phyloP scores from a whole-genome alignment of 2,329 filamentous ascomycete species.

The Aspergillus sergii region DNA sequence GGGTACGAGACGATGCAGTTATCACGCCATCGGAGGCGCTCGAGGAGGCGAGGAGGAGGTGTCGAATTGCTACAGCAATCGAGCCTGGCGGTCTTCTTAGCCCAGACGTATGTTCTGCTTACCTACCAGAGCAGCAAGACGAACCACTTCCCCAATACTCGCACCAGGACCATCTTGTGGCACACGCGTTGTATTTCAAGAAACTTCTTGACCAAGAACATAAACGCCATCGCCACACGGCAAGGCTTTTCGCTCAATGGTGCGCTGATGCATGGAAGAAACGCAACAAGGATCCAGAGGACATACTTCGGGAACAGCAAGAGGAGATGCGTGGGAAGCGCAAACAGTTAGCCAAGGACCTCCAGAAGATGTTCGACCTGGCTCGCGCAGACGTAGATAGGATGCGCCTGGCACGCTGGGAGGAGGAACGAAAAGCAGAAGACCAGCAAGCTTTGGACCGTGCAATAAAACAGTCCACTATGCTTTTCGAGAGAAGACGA shows the following conservation, averaged over 20 bases:
- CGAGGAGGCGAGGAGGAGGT: constrained; percentile 70
- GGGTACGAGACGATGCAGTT: constrained; percentile 46
- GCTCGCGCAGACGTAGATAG: constrained; percentile 62
- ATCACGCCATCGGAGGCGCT: constrained; percentile 62
- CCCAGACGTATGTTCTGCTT: constrained; percentile 68
- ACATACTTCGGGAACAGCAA: constrained; percentile 77
- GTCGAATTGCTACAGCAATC: constrained; percentile 71
- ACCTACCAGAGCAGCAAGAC: constrained; percentile 70
- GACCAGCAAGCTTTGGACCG: constrained; percentile 58
- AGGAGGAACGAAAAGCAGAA: constrained; percentile 55
- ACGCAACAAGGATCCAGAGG: constrained; percentile 59
- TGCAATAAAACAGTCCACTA: constrained; percentile 55
- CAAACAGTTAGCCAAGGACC: constrained; percentile 68
- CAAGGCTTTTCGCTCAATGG: constrained; percentile 72
- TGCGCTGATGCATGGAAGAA: constrained; percentile 47
- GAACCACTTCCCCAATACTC: constrained; percentile 79
- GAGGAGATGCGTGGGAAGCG: constrained; percentile 70
- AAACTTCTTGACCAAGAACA: constrained; percentile 80
- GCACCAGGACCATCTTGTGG: constrained; percentile 82
- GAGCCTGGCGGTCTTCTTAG: constrained; percentile 76
- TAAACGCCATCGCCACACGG: constrained; percentile 71
- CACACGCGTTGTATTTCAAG: constrained; percentile 78
- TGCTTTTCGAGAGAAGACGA: constrained; percentile 51
- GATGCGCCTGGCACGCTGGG: constrained; percentile 58
- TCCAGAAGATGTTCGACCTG: constrained; percentile 63